Evolutionary conservation across 148 eudicot genomes (phyloP).

Genomic region (Selenicereus undatus): DNA sequence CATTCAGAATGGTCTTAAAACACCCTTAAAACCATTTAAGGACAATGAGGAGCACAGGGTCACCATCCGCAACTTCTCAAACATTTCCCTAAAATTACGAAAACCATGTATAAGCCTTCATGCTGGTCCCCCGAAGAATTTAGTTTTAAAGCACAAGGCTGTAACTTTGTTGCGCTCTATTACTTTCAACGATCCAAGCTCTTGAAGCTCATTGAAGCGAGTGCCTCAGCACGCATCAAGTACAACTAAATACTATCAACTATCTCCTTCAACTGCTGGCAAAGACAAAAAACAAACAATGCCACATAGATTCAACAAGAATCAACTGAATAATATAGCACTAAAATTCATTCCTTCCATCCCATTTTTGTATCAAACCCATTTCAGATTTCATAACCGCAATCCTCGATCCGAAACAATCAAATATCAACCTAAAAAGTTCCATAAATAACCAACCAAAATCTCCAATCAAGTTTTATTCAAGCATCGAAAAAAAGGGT

Average conservation of each 20-base stretch:
- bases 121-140: too few species aligned
- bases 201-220: too few species aligned
- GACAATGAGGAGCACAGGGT: neutral
- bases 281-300: neutral
- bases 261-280: neutral
- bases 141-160: too few species aligned
- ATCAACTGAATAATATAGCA: neutral
- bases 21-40: neutral
- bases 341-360: neutral
- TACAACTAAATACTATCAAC: too few species aligned
- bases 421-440: neutral
- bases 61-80: neutral
- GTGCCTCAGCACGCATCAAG: too few species aligned
- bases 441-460: neutral
- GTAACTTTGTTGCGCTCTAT: too few species aligned
- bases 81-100: too few species aligned
- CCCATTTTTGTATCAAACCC: neutral
- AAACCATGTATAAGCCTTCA: too few species aligned
- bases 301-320: neutral
- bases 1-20: neutral
- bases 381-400: neutral
- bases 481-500: neutral
- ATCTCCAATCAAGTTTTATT: neutral
- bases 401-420: neutral
- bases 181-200: too few species aligned